Percentiles rank a stretch among this genome's conserved stretches.
phyloP scores from a whole-genome alignment of 1,284 basidiomycete species.

The Cerrena zonata region DNA sequence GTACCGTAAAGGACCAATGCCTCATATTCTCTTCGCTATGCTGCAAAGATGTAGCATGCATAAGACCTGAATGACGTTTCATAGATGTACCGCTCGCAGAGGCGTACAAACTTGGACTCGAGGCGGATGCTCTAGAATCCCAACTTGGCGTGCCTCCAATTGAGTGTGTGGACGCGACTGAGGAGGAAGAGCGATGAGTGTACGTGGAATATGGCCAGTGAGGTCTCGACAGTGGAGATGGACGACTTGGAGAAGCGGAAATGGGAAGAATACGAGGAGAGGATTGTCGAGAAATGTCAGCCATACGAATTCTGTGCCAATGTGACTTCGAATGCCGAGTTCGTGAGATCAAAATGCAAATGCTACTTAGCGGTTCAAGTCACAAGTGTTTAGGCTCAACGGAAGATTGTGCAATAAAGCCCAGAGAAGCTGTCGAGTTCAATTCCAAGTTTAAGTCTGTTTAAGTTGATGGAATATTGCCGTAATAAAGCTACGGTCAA shows the following conservation, averaged over 20 bases:
- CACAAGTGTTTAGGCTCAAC: too few species aligned
- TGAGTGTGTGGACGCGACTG: constrained; percentile 26
- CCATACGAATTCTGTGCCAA: constrained; percentile 32
- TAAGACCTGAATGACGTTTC: constrained; percentile 12
- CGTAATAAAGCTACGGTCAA: too few species aligned
- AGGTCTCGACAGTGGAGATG: constrained; percentile 42
- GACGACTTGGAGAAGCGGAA: constrained; percentile 32
- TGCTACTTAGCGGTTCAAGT: too few species aligned
- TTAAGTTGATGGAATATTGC: too few species aligned
- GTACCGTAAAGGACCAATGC: constrained; percentile 59
- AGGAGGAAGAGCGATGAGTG: constrained; percentile 31
- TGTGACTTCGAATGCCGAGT: too few species aligned
- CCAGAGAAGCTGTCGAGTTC: too few species aligned
- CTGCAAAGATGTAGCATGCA: constrained; percentile 10
- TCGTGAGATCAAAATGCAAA: too few species aligned
- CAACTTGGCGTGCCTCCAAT: constrained; percentile 22
- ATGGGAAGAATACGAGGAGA: constrained; percentile 31
- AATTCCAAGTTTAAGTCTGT: too few species aligned
- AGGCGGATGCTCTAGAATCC: constrained; percentile 25
- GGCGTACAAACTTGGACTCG: constrained; percentile 23
- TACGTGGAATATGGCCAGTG: constrained; percentile 55
- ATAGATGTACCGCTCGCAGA: constrained; percentile 14
- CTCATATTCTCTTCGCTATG: constrained; percentile 39
- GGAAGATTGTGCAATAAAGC: too few species aligned
- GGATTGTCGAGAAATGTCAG: constrained; percentile 37